phyloP scores from a whole-genome alignment of 352 stramenopile species.

The Phytophthora cryptogea region DNA sequence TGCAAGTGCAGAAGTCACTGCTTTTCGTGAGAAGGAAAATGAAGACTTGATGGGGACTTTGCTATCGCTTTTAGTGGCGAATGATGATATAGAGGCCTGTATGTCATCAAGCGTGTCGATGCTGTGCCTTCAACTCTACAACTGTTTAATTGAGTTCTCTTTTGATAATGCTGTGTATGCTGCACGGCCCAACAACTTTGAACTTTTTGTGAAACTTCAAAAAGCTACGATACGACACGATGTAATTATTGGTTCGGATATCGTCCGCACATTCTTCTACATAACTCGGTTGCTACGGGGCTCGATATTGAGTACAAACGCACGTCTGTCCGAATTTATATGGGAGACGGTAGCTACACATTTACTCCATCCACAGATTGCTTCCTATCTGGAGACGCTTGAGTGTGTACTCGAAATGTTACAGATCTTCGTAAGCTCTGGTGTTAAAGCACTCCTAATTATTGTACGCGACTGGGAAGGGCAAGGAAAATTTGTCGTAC shows the following conservation, averaged over 20 bases:
- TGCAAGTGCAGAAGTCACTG: slow-evolving; percentile 14
- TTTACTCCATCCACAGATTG: slow-evolving; percentile 1
- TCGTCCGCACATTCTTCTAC: slow-evolving; percentile 3
- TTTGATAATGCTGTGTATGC: slow-evolving; percentile 15
- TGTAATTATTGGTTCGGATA: slow-evolving; percentile 2
- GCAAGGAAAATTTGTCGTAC: slow-evolving; percentile 7
- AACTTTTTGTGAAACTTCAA: slow-evolving; percentile 2
- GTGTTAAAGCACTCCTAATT: not conserved
- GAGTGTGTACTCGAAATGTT: slow-evolving; percentile 9
- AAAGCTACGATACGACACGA: not conserved
- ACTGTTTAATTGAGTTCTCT: slow-evolving; percentile 22
- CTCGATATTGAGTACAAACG: not conserved
- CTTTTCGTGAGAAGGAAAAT: slow-evolving; percentile 9
- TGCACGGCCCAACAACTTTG: not conserved
- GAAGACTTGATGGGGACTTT: slow-evolving; percentile 20
- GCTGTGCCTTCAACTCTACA: slow-evolving; percentile 14
- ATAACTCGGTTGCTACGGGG: slow-evolving; percentile 10
- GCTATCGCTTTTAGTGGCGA: not conserved
- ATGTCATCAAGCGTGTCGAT: not conserved
- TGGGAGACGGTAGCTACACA: slow-evolving; percentile 10
- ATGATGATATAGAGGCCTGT: not conserved
- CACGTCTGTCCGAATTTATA: not conserved
- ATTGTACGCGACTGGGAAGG: slow-evolving; percentile 8
- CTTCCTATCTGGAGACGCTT: not conserved
- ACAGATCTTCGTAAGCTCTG: not conserved